Conservation (phyloP, 2,329 filamentous ascomycete species). For the Penicillium sp. region DNA sequence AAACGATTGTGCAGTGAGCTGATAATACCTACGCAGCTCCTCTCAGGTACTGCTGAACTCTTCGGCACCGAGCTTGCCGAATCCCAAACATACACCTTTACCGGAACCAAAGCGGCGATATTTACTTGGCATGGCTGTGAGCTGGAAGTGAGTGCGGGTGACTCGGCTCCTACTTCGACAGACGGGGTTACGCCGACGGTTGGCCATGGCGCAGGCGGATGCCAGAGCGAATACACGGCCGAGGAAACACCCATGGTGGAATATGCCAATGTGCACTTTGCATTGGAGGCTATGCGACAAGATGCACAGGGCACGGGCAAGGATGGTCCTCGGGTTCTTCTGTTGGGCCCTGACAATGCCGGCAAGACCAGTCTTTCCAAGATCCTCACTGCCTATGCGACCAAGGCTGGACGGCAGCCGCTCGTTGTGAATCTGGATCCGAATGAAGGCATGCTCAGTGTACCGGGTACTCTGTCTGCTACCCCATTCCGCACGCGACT, state of each 20-base stretch:
- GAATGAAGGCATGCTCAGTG: constrained; percentile 67
- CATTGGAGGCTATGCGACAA: constrained; percentile 67
- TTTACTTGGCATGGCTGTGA: constrained; percentile 89
- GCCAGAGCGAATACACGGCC: constrained; percentile 61
- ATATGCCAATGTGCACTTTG: constrained; percentile 81
- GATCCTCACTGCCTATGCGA: constrained; percentile 72
- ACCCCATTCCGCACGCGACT: constrained; percentile 82
- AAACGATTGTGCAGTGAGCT: too few relatives aligned
- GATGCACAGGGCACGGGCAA: constrained; percentile 48
- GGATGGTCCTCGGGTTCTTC: constrained; percentile 72
- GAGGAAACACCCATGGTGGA: constrained; percentile 76
- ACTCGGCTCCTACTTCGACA: constrained; percentile 39
- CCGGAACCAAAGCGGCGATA: constrained; percentile 76
- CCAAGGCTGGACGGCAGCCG: constrained; percentile 66
- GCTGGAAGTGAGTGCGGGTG: constrained; percentile 65
- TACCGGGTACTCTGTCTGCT: constrained; percentile 77
- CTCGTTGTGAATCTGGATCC: constrained; percentile 81
- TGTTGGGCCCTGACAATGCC: constrained; percentile 69
- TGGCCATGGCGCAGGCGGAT: constrained; percentile 51
- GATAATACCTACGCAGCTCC: constrained; percentile 46
- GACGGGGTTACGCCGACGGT: constrained; percentile 28
- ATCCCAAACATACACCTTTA: constrained; percentile 73
- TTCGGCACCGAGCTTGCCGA: constrained; percentile 90
- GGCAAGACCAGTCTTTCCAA: constrained; percentile 81
- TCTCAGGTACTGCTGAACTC: constrained; percentile 79